Base-by-base conservation (phyloP, 805 yeast genomes). In the Candida vaughaniae region DNA sequence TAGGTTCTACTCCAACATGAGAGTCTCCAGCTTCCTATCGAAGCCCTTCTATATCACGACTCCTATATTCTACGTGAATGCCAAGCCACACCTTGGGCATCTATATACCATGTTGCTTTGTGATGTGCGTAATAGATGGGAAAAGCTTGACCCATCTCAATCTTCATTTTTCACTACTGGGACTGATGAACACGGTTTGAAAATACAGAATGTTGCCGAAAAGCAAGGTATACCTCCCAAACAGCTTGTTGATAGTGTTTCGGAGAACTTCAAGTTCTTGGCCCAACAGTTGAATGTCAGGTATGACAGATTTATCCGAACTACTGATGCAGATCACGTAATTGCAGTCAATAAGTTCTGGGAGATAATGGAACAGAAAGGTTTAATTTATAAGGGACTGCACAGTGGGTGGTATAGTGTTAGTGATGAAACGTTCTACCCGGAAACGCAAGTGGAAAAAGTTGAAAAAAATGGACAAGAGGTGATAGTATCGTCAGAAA, bases 41-140 rank as follows among this genome's bases (percentile, higher is more conserved):
- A 38, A 38, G 14, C 64, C 66, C 4, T 49, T 60, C 34, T 86
- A 79, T 48, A 35, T 37, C 14, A 88, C 97, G 1, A 84, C 97
- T 0, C 99, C 99, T 0, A 93, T 93, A 17, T 93, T 90, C 60
- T 93, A 93, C 60, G 97, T 95, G 39, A 93, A 93, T 67, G 98
- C 98, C 7, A 74, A 51, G 20, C 99, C 99, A 2, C 99, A 93
- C 62, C 58, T 93, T 37, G 99, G 99, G 3, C 99, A 93, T 58
- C 67, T 88, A 27, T 89, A 93, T 57, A 78, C 96, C 4, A 85
- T 89, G 85, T 68, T 88, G 1, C 60, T 93, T 30, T 80, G 90
- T 33, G 99, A 93, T 60, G 82, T 82, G 1, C 69, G 82, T 34
- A 75, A 72, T 43, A 69, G 96, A 46, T 91, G 95, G 95, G 75